phyloP scores from a whole-genome alignment of 164 flowering plant genomes.

The Sextonia rubra region DNA sequence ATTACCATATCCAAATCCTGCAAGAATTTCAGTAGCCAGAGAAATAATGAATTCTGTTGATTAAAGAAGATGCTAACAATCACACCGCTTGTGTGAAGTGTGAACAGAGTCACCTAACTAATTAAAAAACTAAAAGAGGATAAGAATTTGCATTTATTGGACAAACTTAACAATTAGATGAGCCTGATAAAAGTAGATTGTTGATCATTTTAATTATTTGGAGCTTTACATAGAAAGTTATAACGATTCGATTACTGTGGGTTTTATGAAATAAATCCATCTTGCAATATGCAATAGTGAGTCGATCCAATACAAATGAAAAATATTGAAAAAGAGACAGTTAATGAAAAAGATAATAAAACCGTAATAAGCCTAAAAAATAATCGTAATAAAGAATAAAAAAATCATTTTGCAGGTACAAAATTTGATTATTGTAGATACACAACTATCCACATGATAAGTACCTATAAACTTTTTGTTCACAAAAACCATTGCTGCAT shows the following conservation, averaged over 20 bases:
- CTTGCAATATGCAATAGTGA: not conserved
- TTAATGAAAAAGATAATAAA: too few species aligned
- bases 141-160: too few species aligned
- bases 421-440: not conserved
- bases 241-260: not conserved
- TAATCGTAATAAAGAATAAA: too few species aligned
- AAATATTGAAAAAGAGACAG: not conserved
- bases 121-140: too few species aligned
- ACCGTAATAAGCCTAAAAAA: not conserved
- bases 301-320: not conserved
- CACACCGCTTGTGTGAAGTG: not conserved
- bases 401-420: not conserved
- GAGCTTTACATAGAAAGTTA: too few species aligned
- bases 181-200: too few species aligned
- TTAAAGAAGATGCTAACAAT: not conserved
- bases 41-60: not conserved
- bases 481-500: slow-evolving; percentile 51
- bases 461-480: slow-evolving; percentile 42
- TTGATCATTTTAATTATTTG: too few species aligned
- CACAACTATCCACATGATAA: not conserved
- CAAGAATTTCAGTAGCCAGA: slow-evolving; percentile 3
- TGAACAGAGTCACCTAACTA: not conserved
- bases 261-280: not conserved
- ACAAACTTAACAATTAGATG: too few species aligned
- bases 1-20: slow-evolving; percentile 54